Evolutionary conservation across 1,284 basidiomycete genomes (phyloP).

Genomic region (Trichosporon faecale): DNA sequence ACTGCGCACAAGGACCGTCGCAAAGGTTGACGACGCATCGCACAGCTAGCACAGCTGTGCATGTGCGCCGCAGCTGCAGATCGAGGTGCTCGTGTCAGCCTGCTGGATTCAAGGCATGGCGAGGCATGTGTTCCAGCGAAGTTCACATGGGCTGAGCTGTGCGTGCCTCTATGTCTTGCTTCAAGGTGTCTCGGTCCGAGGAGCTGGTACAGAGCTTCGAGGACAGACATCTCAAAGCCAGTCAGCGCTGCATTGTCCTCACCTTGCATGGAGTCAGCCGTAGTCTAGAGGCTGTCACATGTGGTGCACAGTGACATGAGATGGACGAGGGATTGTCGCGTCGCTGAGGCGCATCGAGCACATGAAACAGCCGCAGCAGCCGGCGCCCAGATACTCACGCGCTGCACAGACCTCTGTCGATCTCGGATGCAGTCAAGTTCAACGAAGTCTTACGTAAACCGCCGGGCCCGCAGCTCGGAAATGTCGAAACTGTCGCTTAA

Average conservation of each 20-base stretch:
- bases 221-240: not conserved
- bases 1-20: not conserved
- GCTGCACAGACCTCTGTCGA: slow-evolving; percentile 4
- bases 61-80: not conserved
- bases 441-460: not conserved
- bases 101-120: not conserved
- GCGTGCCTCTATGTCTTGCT: not conserved
- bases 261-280: not conserved
- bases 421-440: not conserved
- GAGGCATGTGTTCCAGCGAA: not conserved
- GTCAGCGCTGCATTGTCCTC: not conserved
- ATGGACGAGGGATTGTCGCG: not conserved
- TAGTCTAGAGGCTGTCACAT: not conserved
- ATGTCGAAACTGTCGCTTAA: slow-evolving; percentile 1
- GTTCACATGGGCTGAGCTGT: not conserved
- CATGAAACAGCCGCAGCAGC: not conserved
- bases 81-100: not conserved
- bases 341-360: not conserved
- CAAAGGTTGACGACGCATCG: not conserved
- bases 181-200: too few species aligned
- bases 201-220: too few species aligned
- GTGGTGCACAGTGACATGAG: not conserved
- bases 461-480: too few species aligned
- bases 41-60: not conserved
- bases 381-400: not conserved